Conservation (phyloP, 2,329 filamentous ascomycete genomes). For the Thermoascus crustaceus region DNA sequence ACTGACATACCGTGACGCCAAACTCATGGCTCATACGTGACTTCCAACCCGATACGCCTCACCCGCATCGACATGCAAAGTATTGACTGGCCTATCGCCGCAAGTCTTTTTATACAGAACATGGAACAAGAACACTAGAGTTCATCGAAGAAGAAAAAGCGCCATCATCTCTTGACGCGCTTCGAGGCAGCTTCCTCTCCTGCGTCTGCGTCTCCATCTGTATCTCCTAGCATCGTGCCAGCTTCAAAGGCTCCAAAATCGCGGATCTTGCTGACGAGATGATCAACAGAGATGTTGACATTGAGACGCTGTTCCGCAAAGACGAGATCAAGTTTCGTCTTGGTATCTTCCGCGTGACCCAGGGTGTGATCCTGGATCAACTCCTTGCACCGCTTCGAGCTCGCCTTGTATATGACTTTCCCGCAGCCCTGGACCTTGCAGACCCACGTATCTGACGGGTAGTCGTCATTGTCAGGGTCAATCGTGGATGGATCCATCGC, state of each 20-base stretch:
- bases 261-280: constrained; percentile 26
- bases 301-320: constrained; percentile 29
- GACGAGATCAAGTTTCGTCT: constrained; percentile 28
- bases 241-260: constrained; percentile 18
- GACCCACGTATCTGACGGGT: constrained; percentile 24
- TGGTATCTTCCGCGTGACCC: constrained; percentile 27
- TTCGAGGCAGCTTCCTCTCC: constrained; percentile 9
- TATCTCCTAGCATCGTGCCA: neutral
- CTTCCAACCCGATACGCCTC: too few relatives aligned
- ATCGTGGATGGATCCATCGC: constrained; percentile 8
- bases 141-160: neutral
- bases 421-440: constrained; percentile 26
- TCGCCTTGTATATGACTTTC: constrained; percentile 24
- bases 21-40: too few relatives aligned
- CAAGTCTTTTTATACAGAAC: neutral
- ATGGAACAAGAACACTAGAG: too few relatives aligned
- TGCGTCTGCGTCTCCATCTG: constrained; percentile 8
- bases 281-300: constrained; percentile 22
- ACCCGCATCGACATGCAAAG: too few relatives aligned
- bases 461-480: constrained; percentile 7
- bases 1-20: too few relatives aligned
- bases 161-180: constrained; percentile 8
- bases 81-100: too few relatives aligned
- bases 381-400: constrained; percentile 24
- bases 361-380: constrained; percentile 26